Evolutionary conservation across 768 basidiomycete species (phyloP), one percentile per base, ranked within the genome.

Genomic region (Tephrocybe sp.): DNA sequence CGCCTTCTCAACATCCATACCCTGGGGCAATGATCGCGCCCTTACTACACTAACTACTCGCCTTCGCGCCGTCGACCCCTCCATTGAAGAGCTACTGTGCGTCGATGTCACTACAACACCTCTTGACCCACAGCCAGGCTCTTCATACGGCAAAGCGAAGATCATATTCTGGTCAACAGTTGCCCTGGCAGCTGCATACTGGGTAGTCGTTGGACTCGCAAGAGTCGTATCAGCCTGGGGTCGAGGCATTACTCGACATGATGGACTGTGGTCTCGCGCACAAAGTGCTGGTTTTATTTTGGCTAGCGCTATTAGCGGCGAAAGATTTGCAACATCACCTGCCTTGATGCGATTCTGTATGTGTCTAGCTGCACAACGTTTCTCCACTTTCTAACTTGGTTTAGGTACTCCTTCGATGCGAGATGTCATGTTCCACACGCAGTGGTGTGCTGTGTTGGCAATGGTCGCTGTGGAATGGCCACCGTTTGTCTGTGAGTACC

Each of bases 401-500:
- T 3, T 54, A 94, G 93, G 87, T 58, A 96, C 97, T 0, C 96
- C 97, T 2, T 92, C 92, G 5, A 71, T 95, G 70, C 77, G 94
- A 45, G 97, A 99, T 66, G 79, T 99, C 43, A 79, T 98, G 42
- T 89, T 92, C 66, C 92, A 95, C 60, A 89, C 94, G 0, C 94
- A 97, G 57, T 98, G 90, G 88, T 91, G 88, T 64, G 80, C 91
- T 32, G 80, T 86, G 26, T 73, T 99, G 12, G 84, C 84, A 26
- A 95, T 97, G 89, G 84, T 98, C 46, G 92, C 96, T 27, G 92
- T 98, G 18, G 79, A 91, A 64, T 99, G 96, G 96, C 96, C 97
- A 0, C 74, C 76, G 13, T 98, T 95, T 66, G 79, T 87, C 52
- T 98, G 94, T 94, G 59, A 56, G 55, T 43, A 4, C 25, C 16